Evolutionary conservation across 2,329 filamentous ascomycete genomes (phyloP), one percentile per base, ranked within the genome.

Genomic region (Penicillium sp.): DNA sequence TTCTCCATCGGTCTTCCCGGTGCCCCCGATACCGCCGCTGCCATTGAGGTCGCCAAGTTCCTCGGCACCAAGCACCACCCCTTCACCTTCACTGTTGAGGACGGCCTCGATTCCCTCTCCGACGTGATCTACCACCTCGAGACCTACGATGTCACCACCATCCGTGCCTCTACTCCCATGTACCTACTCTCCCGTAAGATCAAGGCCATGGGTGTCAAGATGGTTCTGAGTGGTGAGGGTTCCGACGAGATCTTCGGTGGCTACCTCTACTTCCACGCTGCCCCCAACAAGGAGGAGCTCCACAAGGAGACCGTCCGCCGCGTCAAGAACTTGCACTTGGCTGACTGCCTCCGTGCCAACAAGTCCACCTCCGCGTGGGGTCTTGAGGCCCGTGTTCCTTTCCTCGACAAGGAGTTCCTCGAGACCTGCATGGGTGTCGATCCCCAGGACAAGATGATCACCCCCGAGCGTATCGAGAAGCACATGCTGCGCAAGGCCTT

Each of bases 121-220:
- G 94, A 99, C 76, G 94, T 99, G 73, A 97, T 99, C 74, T 97
- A 89, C 81, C 94, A 99, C 79, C 86, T 99, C 61, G 94, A 99
- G 82, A 91, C 91, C 15, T 99, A 94, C 80, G 94, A 99, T 75
- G 94, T 99, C 27, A 99, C 94, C 53, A 99, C 94, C 3, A 97
- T 99, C 74, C 92, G 94, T 73, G 94, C 94, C 55, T 97, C 93
- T 12, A 99, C 94, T 12, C 94, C 94, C 65, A 99, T 99, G 94
- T 99, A 97, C 81, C 82, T 99, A 63, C 85, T 99, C 48, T 94
- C 91, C 61, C 88, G 95, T 75, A 99, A 99, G 84, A 99, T 99
- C 83, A 99, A 99, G 84, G 94, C 93, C 37, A 93, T 97, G 88
- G 94, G 94, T 63, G 90, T 99, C 73, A 99, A 99, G 86, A 99